A percentile compares a stretch with the other conserved stretches of the same genome.
These are phyloP conservation scores for Solanum chacoense DNA, from an alignment of 305 asterid species.

Conservation along the genomic window DNA sequence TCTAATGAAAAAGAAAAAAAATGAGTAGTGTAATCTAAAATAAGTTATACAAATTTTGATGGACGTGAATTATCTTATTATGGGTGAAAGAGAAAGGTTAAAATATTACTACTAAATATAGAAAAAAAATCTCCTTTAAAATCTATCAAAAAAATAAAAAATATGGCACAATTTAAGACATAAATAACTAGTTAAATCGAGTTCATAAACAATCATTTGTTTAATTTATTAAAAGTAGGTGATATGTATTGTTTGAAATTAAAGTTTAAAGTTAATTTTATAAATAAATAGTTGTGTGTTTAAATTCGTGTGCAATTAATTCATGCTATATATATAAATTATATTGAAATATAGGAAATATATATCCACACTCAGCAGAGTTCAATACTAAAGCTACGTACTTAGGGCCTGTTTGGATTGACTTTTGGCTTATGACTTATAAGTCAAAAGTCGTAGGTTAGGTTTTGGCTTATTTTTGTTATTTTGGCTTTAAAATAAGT, in stretches of 20 bases:
- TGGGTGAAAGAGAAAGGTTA: neutral
- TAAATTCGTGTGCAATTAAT: neutral
- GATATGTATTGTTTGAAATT: neutral
- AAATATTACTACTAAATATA: neutral
- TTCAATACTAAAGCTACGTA: neutral
- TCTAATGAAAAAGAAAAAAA: neutral
- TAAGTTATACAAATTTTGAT: neutral
- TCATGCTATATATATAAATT: neutral
- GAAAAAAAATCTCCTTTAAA: neutral
- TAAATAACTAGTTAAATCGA: neutral
- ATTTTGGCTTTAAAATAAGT: too few relatives aligned
- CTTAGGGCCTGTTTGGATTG: too few relatives aligned
- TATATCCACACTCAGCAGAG: neutral
- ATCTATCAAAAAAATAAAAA: neutral
- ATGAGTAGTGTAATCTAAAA: neutral
- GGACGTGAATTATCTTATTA: neutral
- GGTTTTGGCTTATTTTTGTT: too few relatives aligned
- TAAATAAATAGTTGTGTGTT: neutral
- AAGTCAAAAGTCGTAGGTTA: too few relatives aligned
- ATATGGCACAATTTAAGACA: neutral
- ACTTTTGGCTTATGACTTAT: too few relatives aligned
- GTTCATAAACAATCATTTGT: neutral
- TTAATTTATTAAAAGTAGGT: neutral
- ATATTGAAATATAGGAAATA: neutral
- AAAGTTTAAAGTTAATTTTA: neutral